Base-by-base conservation (phyloP, 2,329 filamentous ascomycete genomes). In the Claviceps humidiphila region DNA sequence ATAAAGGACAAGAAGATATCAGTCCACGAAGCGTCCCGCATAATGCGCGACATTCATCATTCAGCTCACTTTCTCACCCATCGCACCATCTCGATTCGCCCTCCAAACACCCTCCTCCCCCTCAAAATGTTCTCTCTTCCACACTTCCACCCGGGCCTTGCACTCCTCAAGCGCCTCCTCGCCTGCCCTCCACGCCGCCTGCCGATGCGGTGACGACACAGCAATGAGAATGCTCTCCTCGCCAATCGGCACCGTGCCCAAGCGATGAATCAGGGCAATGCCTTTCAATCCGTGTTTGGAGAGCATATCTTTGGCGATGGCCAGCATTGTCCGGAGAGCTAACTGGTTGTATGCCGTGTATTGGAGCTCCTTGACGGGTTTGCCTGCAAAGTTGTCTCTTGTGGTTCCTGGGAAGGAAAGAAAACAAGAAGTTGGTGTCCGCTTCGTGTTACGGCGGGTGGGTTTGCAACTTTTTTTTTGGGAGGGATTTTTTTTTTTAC, bases 201-300 rank as follows among this genome's bases (percentile, higher is more conserved):
- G 79, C 7, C 93, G 76, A 70, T 97, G 93, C 39, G 86, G 81
- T 30, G 87, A 78, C 44, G 87, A 89, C 4, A 96, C 86, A 1
- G 88, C 87, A 60, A 97, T 89, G 52, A 94, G 71, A 55, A 98
- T 91, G 64, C 88, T 95, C 70, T 96, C 90, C 68, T 96, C 88
- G n/a, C 83, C 85, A 52, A 97, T 84, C 2, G 88, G 87, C 16
- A 96, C 91, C 20, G 80, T 76, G 0, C 93, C 93, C 3, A 97
- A 74, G 4, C 91, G 80, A 69, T 97, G 93, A 14, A 86, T 75
- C 66, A 97, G 86, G 49, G 85, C 82, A 54, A 97, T 81, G 7
- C 81, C 85, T 40, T 79, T 77, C 17, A 95, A 76, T 1, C 66
- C 69, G 64, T 95, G 82, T 58, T 80, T 81, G 11, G 68, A 61